Evolutionary conservation across 352 stramenopile species (phyloP).

Genomic region (Phytopythium kandeliae): DNA sequence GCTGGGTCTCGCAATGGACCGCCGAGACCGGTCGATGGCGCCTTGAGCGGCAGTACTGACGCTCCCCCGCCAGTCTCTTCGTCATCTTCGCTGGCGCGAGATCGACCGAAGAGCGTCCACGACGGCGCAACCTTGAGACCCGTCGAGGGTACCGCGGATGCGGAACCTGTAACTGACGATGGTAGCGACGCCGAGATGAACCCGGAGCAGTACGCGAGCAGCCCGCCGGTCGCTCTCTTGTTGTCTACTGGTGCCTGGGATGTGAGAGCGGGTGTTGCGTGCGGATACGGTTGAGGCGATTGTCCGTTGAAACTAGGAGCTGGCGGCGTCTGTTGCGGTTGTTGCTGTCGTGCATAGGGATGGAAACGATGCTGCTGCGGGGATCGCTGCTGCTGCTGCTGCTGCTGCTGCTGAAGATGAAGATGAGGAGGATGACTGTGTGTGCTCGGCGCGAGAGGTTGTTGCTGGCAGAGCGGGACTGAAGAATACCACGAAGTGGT

Average conservation of each 20-base stretch:
- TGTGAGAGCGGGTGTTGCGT: neutral
- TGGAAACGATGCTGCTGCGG: neutral
- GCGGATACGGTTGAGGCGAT: neutral
- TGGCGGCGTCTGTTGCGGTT: neutral
- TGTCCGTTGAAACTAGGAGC: neutral
- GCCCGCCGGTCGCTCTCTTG: neutral
- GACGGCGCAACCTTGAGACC: neutral
- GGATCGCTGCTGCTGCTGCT: neutral
- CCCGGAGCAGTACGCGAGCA: conserved; percentile 4
- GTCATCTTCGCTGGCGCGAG: neutral
- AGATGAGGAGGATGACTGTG: neutral
- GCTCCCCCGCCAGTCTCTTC: conserved; percentile 1
- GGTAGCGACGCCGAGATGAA: conserved; percentile 5
- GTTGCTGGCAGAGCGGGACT: neutral
- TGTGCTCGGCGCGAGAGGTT: neutral
- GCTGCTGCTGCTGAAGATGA: neutral
- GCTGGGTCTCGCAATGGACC: neutral
- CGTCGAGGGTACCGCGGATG: neutral
- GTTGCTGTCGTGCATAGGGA: neutral
- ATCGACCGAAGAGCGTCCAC: conserved; percentile 5
- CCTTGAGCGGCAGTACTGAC: neutral
- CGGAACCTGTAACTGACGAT: neutral
- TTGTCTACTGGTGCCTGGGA: neutral
- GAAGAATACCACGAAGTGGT: neutral
- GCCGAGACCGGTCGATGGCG: neutral